Evolutionary conservation across 2,329 filamentous ascomycete species (phyloP).

Genomic region (Neopestalotiopsis rosae): DNA sequence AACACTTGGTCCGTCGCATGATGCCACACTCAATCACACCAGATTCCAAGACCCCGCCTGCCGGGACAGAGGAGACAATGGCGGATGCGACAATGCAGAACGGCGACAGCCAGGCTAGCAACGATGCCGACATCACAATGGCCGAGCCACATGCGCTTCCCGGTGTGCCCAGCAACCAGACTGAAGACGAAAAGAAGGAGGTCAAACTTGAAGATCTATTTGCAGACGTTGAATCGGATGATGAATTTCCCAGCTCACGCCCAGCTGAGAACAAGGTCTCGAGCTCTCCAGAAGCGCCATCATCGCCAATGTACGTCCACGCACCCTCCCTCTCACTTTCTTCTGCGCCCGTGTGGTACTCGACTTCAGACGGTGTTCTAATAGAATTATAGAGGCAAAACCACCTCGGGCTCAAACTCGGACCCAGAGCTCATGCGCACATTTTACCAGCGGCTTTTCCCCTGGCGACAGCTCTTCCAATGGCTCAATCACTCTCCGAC

Average conservation of each 20-base stretch:
- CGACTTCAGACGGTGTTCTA: conserved; percentile 21
- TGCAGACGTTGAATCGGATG: conserved; percentile 62
- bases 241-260: conserved; percentile 62
- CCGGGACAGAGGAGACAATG: conserved; percentile 41
- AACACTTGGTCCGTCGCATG: neutral
- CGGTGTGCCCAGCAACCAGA: neutral
- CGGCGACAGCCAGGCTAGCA: conserved; percentile 35
- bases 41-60: conserved; percentile 31
- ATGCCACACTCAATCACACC: conserved; percentile 54
- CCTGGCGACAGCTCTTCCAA: conserved; percentile 92
- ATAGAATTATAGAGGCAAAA: conserved; percentile 36
- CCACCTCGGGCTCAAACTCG: conserved; percentile 53
- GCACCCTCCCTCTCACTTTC: neutral
- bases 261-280: conserved; percentile 43
- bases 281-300: conserved; percentile 49
- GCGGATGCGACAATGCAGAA: conserved; percentile 36
- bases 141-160: conserved; percentile 35
- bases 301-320: conserved; percentile 48
- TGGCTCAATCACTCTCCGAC: conserved; percentile 95
- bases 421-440: conserved; percentile 88
- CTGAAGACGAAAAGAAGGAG: conserved; percentile 43
- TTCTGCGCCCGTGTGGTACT: neutral
- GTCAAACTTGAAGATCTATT: conserved; percentile 66
- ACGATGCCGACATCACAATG: conserved; percentile 48
- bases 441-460: conserved; percentile 95